Evolutionary conservation across 257 asterid species (phyloP), one percentile per base, ranked within the genome.

Genomic region (Plantago major): DNA sequence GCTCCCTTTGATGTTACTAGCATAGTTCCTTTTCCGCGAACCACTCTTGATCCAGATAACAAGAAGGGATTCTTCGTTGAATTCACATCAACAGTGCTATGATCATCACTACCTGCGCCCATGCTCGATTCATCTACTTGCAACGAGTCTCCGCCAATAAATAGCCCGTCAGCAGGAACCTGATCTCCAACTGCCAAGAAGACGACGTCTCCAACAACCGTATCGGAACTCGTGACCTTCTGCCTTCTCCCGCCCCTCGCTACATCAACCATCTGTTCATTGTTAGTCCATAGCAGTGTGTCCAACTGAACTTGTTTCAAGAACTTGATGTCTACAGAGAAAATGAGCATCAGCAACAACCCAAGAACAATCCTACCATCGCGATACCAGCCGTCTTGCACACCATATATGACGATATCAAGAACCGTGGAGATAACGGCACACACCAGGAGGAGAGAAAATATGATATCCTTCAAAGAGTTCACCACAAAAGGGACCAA

Each of bases 51-150:
- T 7, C 81, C 74, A 1, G 71, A 72, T 33, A 64, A 33, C 63
- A 76, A 47, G 55, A 72, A 69, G 2, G 81, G 77, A 12, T 76
- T 68, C 3, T 65, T 46, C 6, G 10, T 0, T 15, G 37, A 19
- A 28, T 51, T 62, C 7, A 76, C 48, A 22, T 67, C 61, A 3
- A 67, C 72, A 46, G 8, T 1, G 40, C 8, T 33, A 18, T 10
- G 67, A 9, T 64, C 67, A 15, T 64, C 67, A 15, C 75, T 60
- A 12, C 51, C 74, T 11, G 65, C 64, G 0, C 60, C 55, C 74
- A 71, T 67, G 63, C 72, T 71, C 9, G 77, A 71, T 72, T 76
- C 72, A 38, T 71, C 68, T 14, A 60, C 77, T 48, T 58, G 65
- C 7, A 71, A 53, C 9, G 72, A 59, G 17, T 67, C 69, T 28